Evolutionary conservation across 768 basidiomycete species (phyloP).

Genomic region (Termitomyces sp.): DNA sequence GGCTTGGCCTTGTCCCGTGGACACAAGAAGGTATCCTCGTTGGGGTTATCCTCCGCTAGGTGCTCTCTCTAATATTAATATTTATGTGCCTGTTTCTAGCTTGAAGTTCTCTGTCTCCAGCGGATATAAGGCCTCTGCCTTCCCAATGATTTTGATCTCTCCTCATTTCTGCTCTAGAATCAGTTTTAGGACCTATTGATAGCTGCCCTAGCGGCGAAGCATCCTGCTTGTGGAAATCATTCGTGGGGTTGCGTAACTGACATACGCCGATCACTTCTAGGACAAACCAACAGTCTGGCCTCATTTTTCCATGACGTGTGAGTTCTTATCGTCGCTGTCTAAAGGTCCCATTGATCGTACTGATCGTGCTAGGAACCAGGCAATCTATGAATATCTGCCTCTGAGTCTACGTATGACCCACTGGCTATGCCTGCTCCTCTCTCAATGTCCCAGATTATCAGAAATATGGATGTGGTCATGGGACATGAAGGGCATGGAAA

Average conservation of each 20-base stretch:
- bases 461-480: neutral
- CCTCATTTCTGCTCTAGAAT: neutral
- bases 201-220: neutral
- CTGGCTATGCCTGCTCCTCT: neutral
- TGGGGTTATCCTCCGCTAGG: slow-evolving; percentile 9
- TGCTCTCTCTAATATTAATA: neutral
- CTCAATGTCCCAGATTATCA: neutral
- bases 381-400: neutral
- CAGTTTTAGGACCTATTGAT: neutral
- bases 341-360: neutral
- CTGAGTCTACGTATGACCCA: neutral
- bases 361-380: neutral
- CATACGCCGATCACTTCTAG: slow-evolving; percentile 3
- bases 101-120: slow-evolving; percentile 2
- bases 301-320: neutral
- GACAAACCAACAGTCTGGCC: slow-evolving; percentile 3
- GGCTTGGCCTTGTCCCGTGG: neutral
- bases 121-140: slow-evolving; percentile 9
- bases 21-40: neutral
- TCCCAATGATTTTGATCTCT: slow-evolving; percentile 5
- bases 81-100: slow-evolving; percentile 12
- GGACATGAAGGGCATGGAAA: slow-evolving; percentile 2
- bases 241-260: neutral
- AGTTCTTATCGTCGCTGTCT: neutral
- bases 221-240: neutral